Base-by-base conservation (phyloP, 108 stramenopile genomes). In the Skeletonema grethae region DNA sequence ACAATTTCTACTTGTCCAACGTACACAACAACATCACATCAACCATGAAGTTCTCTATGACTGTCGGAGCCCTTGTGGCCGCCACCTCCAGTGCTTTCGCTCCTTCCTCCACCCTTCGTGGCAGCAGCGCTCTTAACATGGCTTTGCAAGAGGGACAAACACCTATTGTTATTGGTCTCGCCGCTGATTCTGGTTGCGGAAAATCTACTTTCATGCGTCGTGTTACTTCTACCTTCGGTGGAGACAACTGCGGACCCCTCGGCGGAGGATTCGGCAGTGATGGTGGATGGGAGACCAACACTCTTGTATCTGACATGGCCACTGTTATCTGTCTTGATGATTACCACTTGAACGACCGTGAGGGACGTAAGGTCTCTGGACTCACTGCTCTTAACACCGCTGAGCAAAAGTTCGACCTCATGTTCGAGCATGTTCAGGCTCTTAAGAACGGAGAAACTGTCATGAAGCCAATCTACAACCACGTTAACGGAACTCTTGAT, bases 151-250 rank as follows among this genome's bases (percentile, higher is more conserved):
- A 84, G 9, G 92, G 92, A 36, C 79, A 87, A 62, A 86, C 75
- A n/a, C 92, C 92, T 46, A 89, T 97, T 56, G 60, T 98, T 53
- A 98, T 98, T 71, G 97, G 97, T 76, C 96, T 98, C 60, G 97
- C 97, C 57, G 97, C 97, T 65, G 97, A 98, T 68, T 96, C 95
- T 68, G 97, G 97, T 31, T 98, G 97, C 85, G 97, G 97, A 78
- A 98, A 98, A 84, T 96, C 95, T 58, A 98, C 97, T 67, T 98
- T 98, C 87, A 98, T 98, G 97, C 94, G 97, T 67, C 94, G 97
- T 67, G 90, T 98, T 5, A 98, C 97, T 66, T 87, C 80, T 82
- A 97, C 96, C 79, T 98, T 98, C 84, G 97, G 97, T 70, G 96
- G 96, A 57, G 93, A 95, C 25, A 92, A 86, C 39, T 94, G 95